These are phyloP conservation scores for Dendrobium huoshanense DNA, from an alignment of 106 monocot genomes.

Conservation along the genomic window DNA sequence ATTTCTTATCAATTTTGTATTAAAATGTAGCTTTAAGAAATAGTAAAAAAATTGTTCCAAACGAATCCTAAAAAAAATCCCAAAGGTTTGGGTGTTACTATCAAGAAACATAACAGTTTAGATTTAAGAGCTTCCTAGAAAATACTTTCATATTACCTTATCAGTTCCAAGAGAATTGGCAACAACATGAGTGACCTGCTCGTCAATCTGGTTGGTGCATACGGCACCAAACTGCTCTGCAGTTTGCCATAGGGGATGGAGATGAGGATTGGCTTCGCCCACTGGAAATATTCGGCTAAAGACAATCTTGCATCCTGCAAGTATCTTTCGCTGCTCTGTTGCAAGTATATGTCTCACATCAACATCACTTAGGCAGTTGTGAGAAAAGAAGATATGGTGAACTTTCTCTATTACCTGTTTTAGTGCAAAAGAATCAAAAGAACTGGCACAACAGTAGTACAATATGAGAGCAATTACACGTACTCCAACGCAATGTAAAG, in stretches of 20 bases:
- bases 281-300: conserved; percentile 95
- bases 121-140: background rate
- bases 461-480: background rate
- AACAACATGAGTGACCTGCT: conserved; percentile 94
- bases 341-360: conserved; percentile 95
- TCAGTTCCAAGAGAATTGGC: conserved; percentile 89
- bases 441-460: background rate
- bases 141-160: conserved; percentile 42
- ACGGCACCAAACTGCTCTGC: conserved; percentile 96
- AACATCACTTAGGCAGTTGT: conserved; percentile 45
- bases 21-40: too few relatives aligned
- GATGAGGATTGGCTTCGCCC: conserved; percentile 77
- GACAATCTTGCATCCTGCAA: conserved; percentile 77
- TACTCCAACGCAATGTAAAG: background rate
- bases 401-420: conserved; percentile 87
- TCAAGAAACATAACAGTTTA: background rate
- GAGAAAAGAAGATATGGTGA: conserved; percentile 79
- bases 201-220: conserved; percentile 86
- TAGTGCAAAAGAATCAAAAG: background rate
- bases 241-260: conserved; percentile 88
- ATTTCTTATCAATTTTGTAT: too few relatives aligned
- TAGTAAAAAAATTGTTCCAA: too few relatives aligned
- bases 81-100: background rate
- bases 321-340: conserved; percentile 70
- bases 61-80: background rate